phyloP scores from a whole-genome alignment of 1,139 yeast species.

The Taiozyma sp. region DNA sequence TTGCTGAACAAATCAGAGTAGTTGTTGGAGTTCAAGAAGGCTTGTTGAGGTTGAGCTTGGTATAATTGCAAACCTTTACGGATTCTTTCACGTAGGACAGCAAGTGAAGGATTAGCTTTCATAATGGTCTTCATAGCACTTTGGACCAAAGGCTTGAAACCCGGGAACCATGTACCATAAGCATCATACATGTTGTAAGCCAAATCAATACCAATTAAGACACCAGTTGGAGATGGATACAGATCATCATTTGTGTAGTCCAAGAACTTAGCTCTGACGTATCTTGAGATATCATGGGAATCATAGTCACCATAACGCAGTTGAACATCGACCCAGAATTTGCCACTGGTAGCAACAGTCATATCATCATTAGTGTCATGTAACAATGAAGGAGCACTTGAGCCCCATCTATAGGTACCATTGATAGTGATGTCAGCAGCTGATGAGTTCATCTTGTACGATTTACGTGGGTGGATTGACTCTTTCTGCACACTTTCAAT shows the following conservation, averaged over 20 bases:
- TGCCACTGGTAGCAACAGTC: constrained; percentile 48
- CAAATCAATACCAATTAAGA: constrained; percentile 83
- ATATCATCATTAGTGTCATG: constrained; percentile 56
- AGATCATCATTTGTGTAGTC: constrained; percentile 89
- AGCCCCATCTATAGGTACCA: constrained; percentile 79
- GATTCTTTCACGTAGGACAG: constrained; percentile 87
- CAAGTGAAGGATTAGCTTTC: constrained; percentile 93
- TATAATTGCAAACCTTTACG: constrained; percentile 91
- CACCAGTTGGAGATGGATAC: constrained; percentile 93
- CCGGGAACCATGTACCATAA: constrained; percentile 97
- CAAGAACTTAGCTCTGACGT: constrained; percentile 85
- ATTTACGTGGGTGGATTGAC: constrained; percentile 93
- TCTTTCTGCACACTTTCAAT: constrained; percentile 86
- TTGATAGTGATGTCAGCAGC: constrained; percentile 84
- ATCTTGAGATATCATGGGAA: constrained; percentile 92
- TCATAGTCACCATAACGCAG: constrained; percentile 96
- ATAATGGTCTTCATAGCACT: constrained; percentile 91
- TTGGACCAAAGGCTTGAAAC: constrained; percentile 82
- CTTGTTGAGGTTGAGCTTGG: constrained; percentile 91
- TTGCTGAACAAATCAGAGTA: constrained; percentile 86
- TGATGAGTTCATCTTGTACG: constrained; percentile 95
- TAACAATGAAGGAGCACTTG: constrained; percentile 75
- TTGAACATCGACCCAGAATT: constrained; percentile 95
- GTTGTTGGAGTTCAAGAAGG: constrained; percentile 82
- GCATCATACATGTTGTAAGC: constrained; percentile 97